Evolutionary conservation across 768 basidiomycete species (phyloP).

Genomic region (Termitomyces sp.): DNA sequence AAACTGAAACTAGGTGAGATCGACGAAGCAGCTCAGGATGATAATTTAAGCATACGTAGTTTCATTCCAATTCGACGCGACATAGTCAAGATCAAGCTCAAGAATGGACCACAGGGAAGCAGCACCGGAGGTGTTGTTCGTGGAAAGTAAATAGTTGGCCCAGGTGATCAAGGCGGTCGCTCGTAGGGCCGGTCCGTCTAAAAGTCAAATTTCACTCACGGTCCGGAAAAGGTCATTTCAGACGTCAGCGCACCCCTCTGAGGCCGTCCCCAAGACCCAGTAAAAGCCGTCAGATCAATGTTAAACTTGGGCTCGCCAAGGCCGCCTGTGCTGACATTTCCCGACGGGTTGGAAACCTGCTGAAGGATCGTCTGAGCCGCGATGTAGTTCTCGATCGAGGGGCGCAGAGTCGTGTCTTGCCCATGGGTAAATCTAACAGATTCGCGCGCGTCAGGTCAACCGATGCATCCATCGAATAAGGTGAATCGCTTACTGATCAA

Average conservation of each 20-base stretch:
- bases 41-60: conserved; percentile 33
- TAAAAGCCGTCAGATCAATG: conserved; percentile 61
- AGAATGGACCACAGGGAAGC: conserved; percentile 67
- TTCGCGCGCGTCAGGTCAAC: neutral
- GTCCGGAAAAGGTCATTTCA: neutral
- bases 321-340: conserved; percentile 55
- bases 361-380: conserved; percentile 50
- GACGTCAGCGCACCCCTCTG: conserved; percentile 43
- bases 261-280: conserved; percentile 54
- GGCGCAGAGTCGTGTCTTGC: conserved; percentile 44
- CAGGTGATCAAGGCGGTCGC: conserved; percentile 65
- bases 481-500: conserved; percentile 33
- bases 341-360: conserved; percentile 65
- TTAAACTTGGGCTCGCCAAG: conserved; percentile 75
- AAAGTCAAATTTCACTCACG: neutral
- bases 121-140: conserved; percentile 46
- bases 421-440: conserved; percentile 36
- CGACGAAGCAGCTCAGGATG: neutral
- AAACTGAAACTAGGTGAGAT: conserved; percentile 43
- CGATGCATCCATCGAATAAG: neutral
- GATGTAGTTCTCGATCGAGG: conserved; percentile 54
- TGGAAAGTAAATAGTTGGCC: conserved; percentile 55
- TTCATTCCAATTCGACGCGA: conserved; percentile 64
- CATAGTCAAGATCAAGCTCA: conserved; percentile 73
- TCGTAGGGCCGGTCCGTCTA: conserved; percentile 73